Conservation (phyloP, 768 basidiomycete genomes). For the Tricholoma sp. region DNA sequence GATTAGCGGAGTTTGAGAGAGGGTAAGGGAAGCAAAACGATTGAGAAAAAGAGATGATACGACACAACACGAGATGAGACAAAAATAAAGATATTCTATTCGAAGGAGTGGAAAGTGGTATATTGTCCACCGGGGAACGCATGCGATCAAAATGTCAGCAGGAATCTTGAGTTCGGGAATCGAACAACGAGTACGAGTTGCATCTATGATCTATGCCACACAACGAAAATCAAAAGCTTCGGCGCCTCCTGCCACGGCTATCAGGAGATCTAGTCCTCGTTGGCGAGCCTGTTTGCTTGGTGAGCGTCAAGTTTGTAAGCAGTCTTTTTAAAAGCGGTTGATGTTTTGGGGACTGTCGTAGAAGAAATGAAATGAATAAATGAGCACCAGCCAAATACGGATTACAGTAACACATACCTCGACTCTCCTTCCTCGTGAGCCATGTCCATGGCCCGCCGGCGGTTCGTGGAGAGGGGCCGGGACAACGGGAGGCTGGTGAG, state of each 20-base stretch:
- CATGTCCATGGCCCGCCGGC: neutral
- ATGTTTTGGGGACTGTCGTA: neutral
- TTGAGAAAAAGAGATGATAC: too few relatives aligned
- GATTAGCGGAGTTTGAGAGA: too few relatives aligned
- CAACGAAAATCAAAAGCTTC: neutral
- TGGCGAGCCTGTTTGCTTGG: neutral
- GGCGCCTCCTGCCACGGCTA: neutral
- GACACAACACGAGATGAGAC: too few relatives aligned
- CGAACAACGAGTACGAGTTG: neutral
- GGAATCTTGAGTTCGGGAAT: too few relatives aligned
- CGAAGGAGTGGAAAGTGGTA: too few relatives aligned
- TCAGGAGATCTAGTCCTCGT: neutral
- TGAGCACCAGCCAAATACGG: neutral
- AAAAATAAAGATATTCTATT: too few relatives aligned
- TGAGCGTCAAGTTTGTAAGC: neutral
- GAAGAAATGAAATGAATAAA: neutral
- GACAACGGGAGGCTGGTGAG: neutral
- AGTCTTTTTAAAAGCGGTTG: neutral
- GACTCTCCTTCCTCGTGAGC: neutral
- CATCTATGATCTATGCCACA: neutral
- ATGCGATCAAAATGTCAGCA: too few relatives aligned
- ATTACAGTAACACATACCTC: neutral
- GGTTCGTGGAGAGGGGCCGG: neutral
- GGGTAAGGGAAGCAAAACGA: too few relatives aligned
- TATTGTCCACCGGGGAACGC: too few relatives aligned